Evolutionary conservation across 192 early-diverging fungal species (phyloP).

Genomic region (Coemansia nantahalensis): DNA sequence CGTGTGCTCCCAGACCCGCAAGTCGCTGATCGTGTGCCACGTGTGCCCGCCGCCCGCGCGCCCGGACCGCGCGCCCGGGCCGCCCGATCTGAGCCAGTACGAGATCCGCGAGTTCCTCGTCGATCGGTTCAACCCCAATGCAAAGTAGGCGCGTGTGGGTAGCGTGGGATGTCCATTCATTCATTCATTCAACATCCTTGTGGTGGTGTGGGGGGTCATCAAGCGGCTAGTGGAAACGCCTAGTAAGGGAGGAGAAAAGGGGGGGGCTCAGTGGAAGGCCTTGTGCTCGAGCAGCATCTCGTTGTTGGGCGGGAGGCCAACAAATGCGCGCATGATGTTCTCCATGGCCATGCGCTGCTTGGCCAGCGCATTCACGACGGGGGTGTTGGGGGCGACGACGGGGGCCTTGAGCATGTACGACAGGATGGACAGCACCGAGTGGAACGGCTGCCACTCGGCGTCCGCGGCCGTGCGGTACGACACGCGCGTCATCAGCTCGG

Average conservation of each 20-base stretch:
- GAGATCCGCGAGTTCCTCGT: conserved; percentile 29
- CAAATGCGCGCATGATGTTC: conserved; percentile 96
- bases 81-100: conserved; percentile 24
- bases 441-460: conserved; percentile 77
- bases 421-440: conserved; percentile 91
- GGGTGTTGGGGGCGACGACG: conserved; percentile 86
- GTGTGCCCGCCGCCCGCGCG: conserved; percentile 23
- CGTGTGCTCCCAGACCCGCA: conserved; percentile 35
- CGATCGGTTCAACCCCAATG: conserved; percentile 44
- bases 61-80: too few species aligned
- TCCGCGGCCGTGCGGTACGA: conserved; percentile 62
- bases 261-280: conserved; percentile 53
- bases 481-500: conserved; percentile 97
- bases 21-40: conserved; percentile 44
- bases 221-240: neutral
- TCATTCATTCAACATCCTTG: neutral
- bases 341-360: conserved; percentile 97
- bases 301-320: conserved; percentile 92
- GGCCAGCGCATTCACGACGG: conserved; percentile 92
- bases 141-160: conserved; percentile 4
- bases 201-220: too few species aligned
- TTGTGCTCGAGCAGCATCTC: conserved; percentile 97
- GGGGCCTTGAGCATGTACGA: conserved; percentile 98
- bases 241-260: neutral
- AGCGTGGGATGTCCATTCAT: neutral